Percentiles rank a stretch among this genome's conserved stretches.
These are phyloP conservation scores for Yamadazyma buinensis DNA, from an alignment of 1,139 yeast species.

Conservation along the genomic window DNA sequence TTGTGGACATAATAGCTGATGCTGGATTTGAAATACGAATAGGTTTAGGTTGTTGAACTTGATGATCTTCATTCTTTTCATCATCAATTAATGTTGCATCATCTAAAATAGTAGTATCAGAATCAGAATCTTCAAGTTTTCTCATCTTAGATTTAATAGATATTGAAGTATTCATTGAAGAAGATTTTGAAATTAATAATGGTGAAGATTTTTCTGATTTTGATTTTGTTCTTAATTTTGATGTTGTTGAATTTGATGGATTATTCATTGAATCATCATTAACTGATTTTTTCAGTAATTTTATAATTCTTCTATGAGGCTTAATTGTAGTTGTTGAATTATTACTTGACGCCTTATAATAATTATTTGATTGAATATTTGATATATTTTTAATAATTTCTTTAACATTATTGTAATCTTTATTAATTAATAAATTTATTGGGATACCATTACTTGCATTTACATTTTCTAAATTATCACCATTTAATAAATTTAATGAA, in stretches of 20 bases:
- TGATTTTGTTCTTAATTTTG: slow-evolving; percentile 24
- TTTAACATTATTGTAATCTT: slow-evolving; percentile 29
- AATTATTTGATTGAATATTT: slow-evolving; percentile 44
- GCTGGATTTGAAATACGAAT: slow-evolving; percentile 7
- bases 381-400: slow-evolving; percentile 43
- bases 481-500: slow-evolving; percentile 26
- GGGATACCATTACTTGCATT: slow-evolving; percentile 33
- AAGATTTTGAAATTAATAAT: slow-evolving; percentile 5
- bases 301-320: slow-evolving; percentile 49
- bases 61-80: slow-evolving; percentile 16
- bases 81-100: slow-evolving; percentile 12
- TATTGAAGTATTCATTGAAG: slow-evolving; percentile 4
- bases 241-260: slow-evolving; percentile 13
- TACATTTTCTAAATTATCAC: slow-evolving; percentile 5
- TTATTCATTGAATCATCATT: slow-evolving; percentile 30
- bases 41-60: slow-evolving; percentile 28
- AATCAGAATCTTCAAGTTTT: slow-evolving; percentile 1
- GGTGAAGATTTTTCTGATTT: slow-evolving; percentile 4
- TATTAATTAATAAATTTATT: slow-evolving; percentile 28
- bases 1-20: not conserved
- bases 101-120: slow-evolving; percentile 8
- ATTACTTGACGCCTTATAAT: slow-evolving; percentile 27
- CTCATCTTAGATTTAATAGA: not conserved
- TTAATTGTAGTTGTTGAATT: slow-evolving; percentile 18
- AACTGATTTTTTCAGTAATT: slow-evolving; percentile 22